Conservation (phyloP, 805 yeast genomes). For the Metschnikowia cerradonensis region DNA sequence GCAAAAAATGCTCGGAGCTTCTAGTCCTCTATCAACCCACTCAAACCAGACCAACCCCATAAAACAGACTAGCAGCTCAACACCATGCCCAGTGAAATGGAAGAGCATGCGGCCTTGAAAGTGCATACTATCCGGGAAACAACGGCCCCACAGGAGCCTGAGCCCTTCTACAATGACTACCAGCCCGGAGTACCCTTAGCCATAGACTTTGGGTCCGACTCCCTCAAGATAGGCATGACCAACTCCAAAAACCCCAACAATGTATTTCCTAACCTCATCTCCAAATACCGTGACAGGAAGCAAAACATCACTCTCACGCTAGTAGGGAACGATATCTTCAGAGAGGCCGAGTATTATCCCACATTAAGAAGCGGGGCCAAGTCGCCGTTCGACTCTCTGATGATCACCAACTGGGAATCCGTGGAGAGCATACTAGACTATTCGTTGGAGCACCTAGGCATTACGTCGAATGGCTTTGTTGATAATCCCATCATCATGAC, state of each 20-base stretch:
- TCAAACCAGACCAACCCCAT: not conserved
- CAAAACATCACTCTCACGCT: slow-evolving; percentile 57
- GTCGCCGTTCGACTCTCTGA: slow-evolving; percentile 82
- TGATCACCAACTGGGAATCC: slow-evolving; percentile 90
- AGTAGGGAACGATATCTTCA: slow-evolving; percentile 76
- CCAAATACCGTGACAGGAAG: slow-evolving; percentile 78
- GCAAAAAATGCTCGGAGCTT: slow-evolving; percentile 10
- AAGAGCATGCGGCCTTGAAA: slow-evolving; percentile 38
- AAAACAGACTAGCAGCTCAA: not conserved
- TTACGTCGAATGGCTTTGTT: slow-evolving; percentile 45
- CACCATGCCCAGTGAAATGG: slow-evolving; percentile 5
- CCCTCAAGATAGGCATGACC: slow-evolving; percentile 57
- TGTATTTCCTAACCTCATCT: slow-evolving; percentile 61
- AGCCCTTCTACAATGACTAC: slow-evolving; percentile 49
- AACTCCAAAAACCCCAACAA: slow-evolving; percentile 47
- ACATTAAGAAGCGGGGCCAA: slow-evolving; percentile 63
- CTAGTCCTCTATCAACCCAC: not conserved
- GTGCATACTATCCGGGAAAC: slow-evolving; percentile 42
- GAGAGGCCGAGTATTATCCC: slow-evolving; percentile 46
- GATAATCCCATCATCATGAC: slow-evolving; percentile 78
- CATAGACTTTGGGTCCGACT: slow-evolving; percentile 75
- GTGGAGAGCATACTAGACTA: slow-evolving; percentile 82
- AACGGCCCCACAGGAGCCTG: slow-evolving; percentile 32
- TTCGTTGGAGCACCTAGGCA: slow-evolving; percentile 74
- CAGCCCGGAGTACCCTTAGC: slow-evolving; percentile 68